Evolutionary conservation across 2,329 filamentous ascomycete genomes (phyloP).

Genomic region (Cytospora paraplurivora): DNA sequence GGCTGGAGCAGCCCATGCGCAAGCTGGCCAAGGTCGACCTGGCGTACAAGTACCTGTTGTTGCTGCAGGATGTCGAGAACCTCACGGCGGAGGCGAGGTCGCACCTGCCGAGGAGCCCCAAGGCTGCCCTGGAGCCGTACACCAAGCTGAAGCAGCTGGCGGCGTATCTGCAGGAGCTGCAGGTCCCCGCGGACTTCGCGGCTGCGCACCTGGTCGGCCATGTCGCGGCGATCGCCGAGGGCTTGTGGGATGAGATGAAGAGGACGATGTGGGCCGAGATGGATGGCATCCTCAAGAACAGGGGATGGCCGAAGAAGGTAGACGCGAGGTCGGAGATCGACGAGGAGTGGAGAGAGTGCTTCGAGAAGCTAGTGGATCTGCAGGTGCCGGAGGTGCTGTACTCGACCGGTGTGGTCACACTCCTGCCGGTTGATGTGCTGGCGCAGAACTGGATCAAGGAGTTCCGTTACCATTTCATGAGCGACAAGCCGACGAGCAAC

Average conservation of each 20-base stretch:
- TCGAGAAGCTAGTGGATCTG: conserved; percentile 79
- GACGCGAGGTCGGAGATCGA: conserved; percentile 63
- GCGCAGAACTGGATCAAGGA: conserved; percentile 78
- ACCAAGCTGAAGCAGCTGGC: conserved; percentile 71
- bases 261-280: conserved; percentile 70
- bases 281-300: conserved; percentile 67
- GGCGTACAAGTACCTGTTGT: conserved; percentile 74
- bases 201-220: conserved; percentile 82
- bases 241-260: conserved; percentile 77
- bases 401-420: conserved; percentile 48
- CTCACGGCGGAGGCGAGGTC: conserved; percentile 61
- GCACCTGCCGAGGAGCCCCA: conserved; percentile 57
- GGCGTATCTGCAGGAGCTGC: conserved; percentile 64
- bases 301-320: conserved; percentile 78
- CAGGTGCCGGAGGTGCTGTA: conserved; percentile 71
- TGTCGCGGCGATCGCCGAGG: conserved; percentile 64
- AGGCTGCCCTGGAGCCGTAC: conserved; percentile 70
- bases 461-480: conserved; percentile 94
- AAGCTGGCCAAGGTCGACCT: conserved; percentile 79
- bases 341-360: conserved; percentile 72
- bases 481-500: conserved; percentile 78
- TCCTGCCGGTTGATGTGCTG: conserved; percentile 81
- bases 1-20: conserved; percentile 76
- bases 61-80: conserved; percentile 75
- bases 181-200: conserved; percentile 76